Conservation (phyloP, 139 green algal species). For the Coccomyxa sp. region DNA sequence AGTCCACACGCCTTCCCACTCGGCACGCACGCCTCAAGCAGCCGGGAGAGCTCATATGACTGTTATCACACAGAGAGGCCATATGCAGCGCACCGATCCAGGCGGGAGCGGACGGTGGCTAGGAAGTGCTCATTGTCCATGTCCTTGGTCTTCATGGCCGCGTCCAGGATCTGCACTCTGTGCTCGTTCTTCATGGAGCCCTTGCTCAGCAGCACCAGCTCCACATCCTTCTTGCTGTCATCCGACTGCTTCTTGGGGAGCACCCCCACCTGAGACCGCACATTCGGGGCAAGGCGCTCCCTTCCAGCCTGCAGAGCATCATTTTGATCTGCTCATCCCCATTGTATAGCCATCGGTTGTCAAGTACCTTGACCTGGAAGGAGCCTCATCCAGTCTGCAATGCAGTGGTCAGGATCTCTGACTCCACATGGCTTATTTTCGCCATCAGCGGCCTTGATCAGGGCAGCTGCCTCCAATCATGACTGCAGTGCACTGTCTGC, state of each 20-base stretch:
- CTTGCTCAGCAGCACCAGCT: background rate
- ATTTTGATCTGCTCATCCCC: background rate
- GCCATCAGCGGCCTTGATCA: too few species aligned
- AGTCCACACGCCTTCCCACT: too few species aligned
- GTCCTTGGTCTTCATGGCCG: constrained; percentile 27
- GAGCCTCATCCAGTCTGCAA: too few species aligned
- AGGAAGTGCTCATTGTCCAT: constrained; percentile 27
- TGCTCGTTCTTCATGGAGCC: constrained; percentile 7
- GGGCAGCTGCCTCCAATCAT: too few species aligned
- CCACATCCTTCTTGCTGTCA: background rate
- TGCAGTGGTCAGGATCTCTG: too few species aligned
- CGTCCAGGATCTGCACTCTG: constrained; percentile 12
- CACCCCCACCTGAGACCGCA: background rate
- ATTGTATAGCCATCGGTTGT: too few species aligned
- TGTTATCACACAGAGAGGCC: too few species aligned
- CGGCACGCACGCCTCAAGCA: too few species aligned
- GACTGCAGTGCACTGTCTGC: too few species aligned
- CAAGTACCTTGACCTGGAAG: too few species aligned
- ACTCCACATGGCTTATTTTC: too few species aligned
- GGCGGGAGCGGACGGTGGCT: constrained; percentile 9
- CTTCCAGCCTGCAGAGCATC: background rate
- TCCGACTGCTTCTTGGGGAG: background rate
- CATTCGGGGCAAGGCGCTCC: background rate
- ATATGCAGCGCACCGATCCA: constrained; percentile 20
- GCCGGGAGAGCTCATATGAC: too few species aligned